Evolutionary conservation across 345 rosid genomes (phyloP).

Genomic region (Turnera subulata): DNA sequence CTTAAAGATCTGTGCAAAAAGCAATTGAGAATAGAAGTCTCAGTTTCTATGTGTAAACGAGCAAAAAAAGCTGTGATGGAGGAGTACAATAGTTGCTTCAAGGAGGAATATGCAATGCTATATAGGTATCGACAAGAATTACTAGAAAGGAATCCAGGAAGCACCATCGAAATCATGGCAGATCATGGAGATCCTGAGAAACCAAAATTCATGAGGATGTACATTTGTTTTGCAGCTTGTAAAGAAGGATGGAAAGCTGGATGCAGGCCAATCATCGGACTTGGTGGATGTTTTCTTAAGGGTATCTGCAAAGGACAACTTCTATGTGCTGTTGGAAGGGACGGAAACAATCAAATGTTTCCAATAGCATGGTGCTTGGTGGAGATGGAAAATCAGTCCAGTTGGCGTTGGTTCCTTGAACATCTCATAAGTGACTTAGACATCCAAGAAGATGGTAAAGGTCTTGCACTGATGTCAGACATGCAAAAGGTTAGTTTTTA

Average conservation of each 20-base stretch:
- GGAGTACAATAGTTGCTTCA: too few relatives aligned
- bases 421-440: neutral
- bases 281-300: neutral
- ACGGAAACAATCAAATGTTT: too few relatives aligned
- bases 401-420: neutral
- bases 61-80: too few relatives aligned
- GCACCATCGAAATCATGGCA: too few relatives aligned
- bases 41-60: too few relatives aligned
- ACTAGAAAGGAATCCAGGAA: too few relatives aligned
- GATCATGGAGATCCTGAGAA: too few relatives aligned
- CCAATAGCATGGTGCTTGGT: neutral
- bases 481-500: too few relatives aligned
- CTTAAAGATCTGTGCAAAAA: too few relatives aligned
- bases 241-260: neutral
- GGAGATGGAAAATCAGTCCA: neutral
- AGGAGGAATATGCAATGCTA: too few relatives aligned
- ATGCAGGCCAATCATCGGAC: neutral
- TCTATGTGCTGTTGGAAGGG: neutral
- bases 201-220: neutral
- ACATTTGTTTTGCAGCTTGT: neutral
- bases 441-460: neutral
- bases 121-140: too few relatives aligned
- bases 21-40: too few relatives aligned
- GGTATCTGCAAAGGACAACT: neutral
- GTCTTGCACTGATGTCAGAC: neutral